These are phyloP conservation scores for Podospora pseudocomata DNA, from an alignment of 495 filamentous ascomycete genomes.

Conservation along the genomic window DNA sequence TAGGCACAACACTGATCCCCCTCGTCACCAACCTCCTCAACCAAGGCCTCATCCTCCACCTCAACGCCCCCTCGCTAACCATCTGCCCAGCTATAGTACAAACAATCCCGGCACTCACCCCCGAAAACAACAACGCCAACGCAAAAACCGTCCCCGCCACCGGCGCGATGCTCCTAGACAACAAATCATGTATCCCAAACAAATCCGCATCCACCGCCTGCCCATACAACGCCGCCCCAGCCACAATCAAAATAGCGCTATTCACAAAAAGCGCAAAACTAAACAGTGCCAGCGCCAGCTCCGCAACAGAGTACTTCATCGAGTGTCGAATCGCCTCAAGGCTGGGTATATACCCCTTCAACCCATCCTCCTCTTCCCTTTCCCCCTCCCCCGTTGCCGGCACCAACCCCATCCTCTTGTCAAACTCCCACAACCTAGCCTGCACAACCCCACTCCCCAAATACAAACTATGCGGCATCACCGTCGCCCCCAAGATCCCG, in stretches of 20 bases:
- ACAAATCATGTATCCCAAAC: constrained; percentile 76
- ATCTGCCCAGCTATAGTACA: constrained; percentile 60
- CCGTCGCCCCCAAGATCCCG: constrained; percentile 87
- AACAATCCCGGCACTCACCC: constrained; percentile 53
- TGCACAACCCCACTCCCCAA: constrained; percentile 88
- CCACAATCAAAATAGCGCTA: constrained; percentile 83
- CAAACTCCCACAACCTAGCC: constrained; percentile 74
- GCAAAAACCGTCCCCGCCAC: constrained; percentile 62
- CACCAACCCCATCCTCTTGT: constrained; percentile 57
- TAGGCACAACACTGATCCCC: constrained; percentile 68
- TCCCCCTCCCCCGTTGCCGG: constrained; percentile 25
- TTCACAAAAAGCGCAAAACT: constrained; percentile 95
- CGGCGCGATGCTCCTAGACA: constrained; percentile 64
- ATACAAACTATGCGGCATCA: constrained; percentile 91
- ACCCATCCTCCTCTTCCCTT: constrained; percentile 37
- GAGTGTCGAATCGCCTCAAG: constrained; percentile 73
- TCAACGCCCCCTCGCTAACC: constrained; percentile 54
- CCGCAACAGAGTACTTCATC: constrained; percentile 74
- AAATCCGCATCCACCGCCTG: constrained; percentile 64
- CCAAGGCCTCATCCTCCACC: constrained; percentile 59
- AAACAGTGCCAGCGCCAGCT: constrained; percentile 73
- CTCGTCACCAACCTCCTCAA: constrained; percentile 50
- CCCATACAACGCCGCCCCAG: constrained; percentile 71
- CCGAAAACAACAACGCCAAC: constrained; percentile 52
- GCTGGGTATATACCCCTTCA: constrained; percentile 69